Evolutionary conservation across 495 filamentous ascomycete genomes (phyloP).

Genomic region (Penicillium simplicissimum): DNA sequence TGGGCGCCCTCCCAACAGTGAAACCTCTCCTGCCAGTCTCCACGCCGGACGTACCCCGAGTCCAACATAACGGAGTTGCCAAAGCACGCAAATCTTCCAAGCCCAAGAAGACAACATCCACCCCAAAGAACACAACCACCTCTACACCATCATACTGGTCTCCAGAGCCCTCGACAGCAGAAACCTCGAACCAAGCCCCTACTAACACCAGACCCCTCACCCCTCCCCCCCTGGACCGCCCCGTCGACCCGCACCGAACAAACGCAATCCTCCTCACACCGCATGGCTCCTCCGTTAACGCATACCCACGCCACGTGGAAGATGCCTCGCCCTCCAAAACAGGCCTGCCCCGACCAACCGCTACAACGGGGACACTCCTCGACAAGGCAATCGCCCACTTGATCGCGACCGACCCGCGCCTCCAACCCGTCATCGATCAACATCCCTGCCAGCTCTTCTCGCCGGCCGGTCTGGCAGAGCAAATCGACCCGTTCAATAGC

Average conservation of each 20-base stretch:
- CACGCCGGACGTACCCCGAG: conserved; percentile 24
- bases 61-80: conserved; percentile 31
- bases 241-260: conserved; percentile 62
- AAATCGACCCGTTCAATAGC: conserved; percentile 83
- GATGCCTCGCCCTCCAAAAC: conserved; percentile 61
- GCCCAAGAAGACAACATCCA: neutral
- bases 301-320: conserved; percentile 49
- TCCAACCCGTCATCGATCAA: conserved; percentile 70
- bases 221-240: conserved; percentile 51
- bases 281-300: conserved; percentile 67
- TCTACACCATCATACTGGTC: conserved; percentile 27
- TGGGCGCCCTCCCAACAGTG: conserved; percentile 45
- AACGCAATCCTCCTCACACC: conserved; percentile 83
- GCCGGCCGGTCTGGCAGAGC: conserved; percentile 76
- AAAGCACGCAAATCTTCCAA: conserved; percentile 35
- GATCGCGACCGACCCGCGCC: conserved; percentile 69
- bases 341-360: conserved; percentile 47
- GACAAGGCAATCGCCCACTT: conserved; percentile 78
- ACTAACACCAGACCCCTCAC: conserved; percentile 35
- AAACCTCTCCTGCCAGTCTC: conserved; percentile 38
- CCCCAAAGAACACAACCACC: conserved; percentile 20
- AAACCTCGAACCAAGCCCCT: conserved; percentile 12
- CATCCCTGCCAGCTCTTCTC: conserved; percentile 80
- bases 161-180: conserved; percentile 18
- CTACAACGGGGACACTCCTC: conserved; percentile 72